Evolutionary conservation across 2,329 filamentous ascomycete species (phyloP), one percentile per base, ranked within the genome.

Genomic region (Cladophialophora bantiana): DNA sequence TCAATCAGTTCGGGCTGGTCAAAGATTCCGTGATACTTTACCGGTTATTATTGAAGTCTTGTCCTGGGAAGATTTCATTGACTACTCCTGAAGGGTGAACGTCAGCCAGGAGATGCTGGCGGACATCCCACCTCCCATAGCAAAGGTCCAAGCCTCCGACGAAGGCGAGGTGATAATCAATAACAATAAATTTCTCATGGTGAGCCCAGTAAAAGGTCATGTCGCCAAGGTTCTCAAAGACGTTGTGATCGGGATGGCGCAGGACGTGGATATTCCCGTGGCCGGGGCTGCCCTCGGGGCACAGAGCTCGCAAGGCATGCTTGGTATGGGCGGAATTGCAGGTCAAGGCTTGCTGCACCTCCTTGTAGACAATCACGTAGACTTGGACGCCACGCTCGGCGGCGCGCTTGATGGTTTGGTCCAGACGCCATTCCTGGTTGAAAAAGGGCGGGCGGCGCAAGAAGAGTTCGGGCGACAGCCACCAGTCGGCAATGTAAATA

Each of bases 191-290:
- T 77, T 99, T 99, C 75, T 99, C 95, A 77, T 99, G 95, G 76
- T 99, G 95, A 0, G 95, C 95, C 88, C 94, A 98, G 81, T 97
- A 97, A 75, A 97, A 93, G 0, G 93, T 97, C 92, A 97, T 96
- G 73, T 98, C 94, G 35, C 91, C 91, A 2, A 90, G 91, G 74
- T 97, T 97, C 74, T 97, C 93, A 59, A 98, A 88, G 2, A 97
- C 86, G 71, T 97, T 97, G 80, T 98, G 94, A 77, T 98, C 94
- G 0, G 94, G 94, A 79, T 98, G 94, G 35, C 94, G 88, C 87
- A 96, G 90, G 59, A 97, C 84, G 40, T 84, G 86, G 76, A 99
- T 98, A 76, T 98, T 98, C 56, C 92, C 93, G 76, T 94, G 84
- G 0, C 94, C 95, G 0, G 90, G 90, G 0, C 85, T 85, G 7